These are phyloP conservation scores for Arabis hirsuta DNA, from an alignment of 345 rosid genomes.

Conservation along the genomic window DNA sequence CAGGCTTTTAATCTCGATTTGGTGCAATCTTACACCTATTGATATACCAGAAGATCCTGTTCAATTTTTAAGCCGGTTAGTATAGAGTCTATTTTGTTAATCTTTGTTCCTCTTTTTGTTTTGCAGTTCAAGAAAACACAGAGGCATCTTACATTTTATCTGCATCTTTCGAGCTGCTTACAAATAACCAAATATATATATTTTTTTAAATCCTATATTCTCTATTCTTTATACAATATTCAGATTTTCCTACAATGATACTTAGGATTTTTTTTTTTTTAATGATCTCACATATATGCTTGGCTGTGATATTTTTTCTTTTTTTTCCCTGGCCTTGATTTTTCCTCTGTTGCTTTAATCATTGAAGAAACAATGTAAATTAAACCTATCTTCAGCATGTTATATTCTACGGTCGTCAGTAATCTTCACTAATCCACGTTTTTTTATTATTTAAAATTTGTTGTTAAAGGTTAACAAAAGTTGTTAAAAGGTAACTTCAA, in stretches of 20 bases:
- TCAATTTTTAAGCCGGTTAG: background rate
- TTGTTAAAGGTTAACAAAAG: background rate
- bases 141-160: slow-evolving; percentile 14
- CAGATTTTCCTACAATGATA: background rate
- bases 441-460: background rate
- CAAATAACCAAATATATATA: slow-evolving; percentile 21
- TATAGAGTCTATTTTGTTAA: slow-evolving; percentile 7
- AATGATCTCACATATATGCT: slow-evolving; percentile 39
- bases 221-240: slow-evolving; percentile 8
- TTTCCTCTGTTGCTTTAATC: slow-evolving; percentile 24
- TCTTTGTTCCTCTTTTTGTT: slow-evolving; percentile 10
- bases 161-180: slow-evolving; percentile 29
- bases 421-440: slow-evolving; percentile 14
- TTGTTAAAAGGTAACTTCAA: too few species aligned
- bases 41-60: background rate
- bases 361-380: slow-evolving; percentile 37
- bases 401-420: slow-evolving; percentile 43
- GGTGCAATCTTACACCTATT: background rate
- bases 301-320: slow-evolving; percentile 44
- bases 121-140: slow-evolving; percentile 39
- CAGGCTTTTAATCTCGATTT: background rate
- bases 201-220: background rate
- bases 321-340: slow-evolving; percentile 22
- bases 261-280: slow-evolving; percentile 22
- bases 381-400: slow-evolving; percentile 23